Evolutionary conservation across 148 eudicot genomes (phyloP), one percentile per base, ranked within the genome.

Genomic region (Pouteria glomerata): DNA sequence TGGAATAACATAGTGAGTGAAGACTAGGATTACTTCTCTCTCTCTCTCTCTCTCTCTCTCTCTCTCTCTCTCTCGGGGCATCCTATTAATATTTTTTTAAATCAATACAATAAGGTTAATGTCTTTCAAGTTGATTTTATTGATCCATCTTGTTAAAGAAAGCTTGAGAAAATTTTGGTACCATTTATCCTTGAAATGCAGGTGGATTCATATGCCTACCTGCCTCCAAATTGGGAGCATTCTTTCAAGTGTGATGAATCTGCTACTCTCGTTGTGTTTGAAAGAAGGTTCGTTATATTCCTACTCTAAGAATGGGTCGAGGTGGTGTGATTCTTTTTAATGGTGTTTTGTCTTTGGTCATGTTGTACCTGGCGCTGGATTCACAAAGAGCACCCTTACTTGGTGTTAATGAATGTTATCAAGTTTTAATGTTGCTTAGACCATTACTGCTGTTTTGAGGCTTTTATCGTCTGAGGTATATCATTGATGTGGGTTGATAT

Each of bases 141-240:
- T 26, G 33, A 56, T 59, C 60, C n/a, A 6, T 56, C 29, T 29
- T 8, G 45, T 29, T 30, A 58, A 42, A 3, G 0, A 24, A 72
- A 8, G 15, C 45, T 57, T 16, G 10, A 30, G 27, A 24, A 61
- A n/a, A 71, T 26, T 57, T 71, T 74, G 62, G 31, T 67, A 27
- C 77, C 30, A 5, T 69, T 63, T 41, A 23, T 73, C 67, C 72
- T 71, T 72, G 44, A 69, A 74, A 42, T 83, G 41, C 75, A 95
- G 99, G 99, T 95, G 83, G 99, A 95, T 77, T 86, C 99, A 27
- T 95, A 84, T 84, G 89, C 91, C 71, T 95, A 91, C 77, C 76
- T 91, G 42, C 99, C 99, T 74, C 94, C 96, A 44, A 85, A 85
- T 69, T 74, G 73, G 24, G 75, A 86, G 51, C 97, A 91, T 74